Evolutionary conservation across 1,139 yeast genomes (phyloP), one percentile per base, ranked within the genome.

Genomic region (Saccharomyces pastorianus): DNA sequence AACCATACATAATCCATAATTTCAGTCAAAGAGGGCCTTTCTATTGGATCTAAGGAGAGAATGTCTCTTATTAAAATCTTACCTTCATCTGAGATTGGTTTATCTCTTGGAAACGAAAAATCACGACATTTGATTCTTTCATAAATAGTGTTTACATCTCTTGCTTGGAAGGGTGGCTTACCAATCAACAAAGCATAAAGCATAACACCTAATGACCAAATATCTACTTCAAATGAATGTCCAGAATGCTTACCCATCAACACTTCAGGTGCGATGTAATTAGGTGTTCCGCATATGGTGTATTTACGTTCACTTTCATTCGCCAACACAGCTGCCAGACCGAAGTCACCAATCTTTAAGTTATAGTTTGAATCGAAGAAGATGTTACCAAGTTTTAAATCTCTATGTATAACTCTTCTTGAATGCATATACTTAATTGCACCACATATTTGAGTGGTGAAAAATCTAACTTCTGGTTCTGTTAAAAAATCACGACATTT

Each of bases 191-290:
- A 79, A 5, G 97, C 96, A 67, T 86, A 93, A 76, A 93, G 78
- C 89, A 93, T 93, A 57, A 93, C 88, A 57, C 99, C 99, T 63
- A 90, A 83, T 6, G 98, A 95, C 99, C 99, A 93, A 61, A 89
- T 82, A 70, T 93, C 99, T 46, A 90, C 97, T 70, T 90, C 96
- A 67, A 84, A 90, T 55, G 95, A 84, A 71, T 93, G 98, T 3
- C 97, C 98, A 31, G 85, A 82, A 53, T 79, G 81, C 65, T 89
- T 88, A 28, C 96, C 96, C 50, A 90, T 88, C 60, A 93, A 76
- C 14, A 93, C 96, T 73, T 93, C 99, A 8, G 99, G 99, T 0
- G 98, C 97, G 68, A 93, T 93, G 70, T 93, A 93, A 72, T 93
- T 93, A 57, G 99, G 99, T 14, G 99, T 93, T 54, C 99, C 99